Conservation (phyloP, 169 alveolate genomes). For the Plasmodium fragile region DNA sequence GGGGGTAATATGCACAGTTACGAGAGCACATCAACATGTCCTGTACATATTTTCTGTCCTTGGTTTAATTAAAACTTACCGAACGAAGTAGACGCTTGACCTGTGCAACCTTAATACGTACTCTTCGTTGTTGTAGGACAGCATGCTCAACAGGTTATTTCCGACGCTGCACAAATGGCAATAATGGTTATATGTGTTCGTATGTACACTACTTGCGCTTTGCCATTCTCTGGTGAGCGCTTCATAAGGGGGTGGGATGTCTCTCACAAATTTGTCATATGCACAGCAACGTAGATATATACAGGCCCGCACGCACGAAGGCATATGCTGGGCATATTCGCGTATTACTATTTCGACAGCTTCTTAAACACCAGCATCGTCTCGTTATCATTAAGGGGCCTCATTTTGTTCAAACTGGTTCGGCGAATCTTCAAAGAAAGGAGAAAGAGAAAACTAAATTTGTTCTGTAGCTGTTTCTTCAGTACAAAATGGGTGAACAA, state of each 20-base stretch:
- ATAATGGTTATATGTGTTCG: background rate
- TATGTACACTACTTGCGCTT: background rate
- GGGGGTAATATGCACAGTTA: background rate
- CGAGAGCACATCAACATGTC: background rate
- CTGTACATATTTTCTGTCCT: background rate
- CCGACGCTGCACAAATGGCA: constrained; percentile 49
- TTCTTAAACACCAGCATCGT: constrained; percentile 75
- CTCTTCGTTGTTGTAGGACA: constrained; percentile 70
- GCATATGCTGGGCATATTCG: background rate
- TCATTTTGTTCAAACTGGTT: constrained; percentile 39
- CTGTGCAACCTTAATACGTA: constrained; percentile 60
- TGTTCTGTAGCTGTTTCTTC: background rate
- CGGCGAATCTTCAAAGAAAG: background rate
- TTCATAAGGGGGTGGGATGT: background rate
- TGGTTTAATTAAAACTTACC: constrained; percentile 9
- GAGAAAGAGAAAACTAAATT: background rate
- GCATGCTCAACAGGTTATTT: constrained; percentile 66
- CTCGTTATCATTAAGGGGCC: constrained; percentile 75
- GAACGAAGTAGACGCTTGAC: constrained; percentile 39
- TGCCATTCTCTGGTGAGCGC: background rate
- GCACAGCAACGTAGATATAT: background rate
- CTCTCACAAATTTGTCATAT: background rate
- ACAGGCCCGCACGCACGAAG: background rate
- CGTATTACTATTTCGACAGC: constrained; percentile 62
- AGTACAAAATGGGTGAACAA: background rate